A percentile compares a stretch with the other conserved stretches of the same genome.
Evolutionary conservation across 257 asterid genomes (phyloP).

Genomic region (Nicotiana otophora): DNA sequence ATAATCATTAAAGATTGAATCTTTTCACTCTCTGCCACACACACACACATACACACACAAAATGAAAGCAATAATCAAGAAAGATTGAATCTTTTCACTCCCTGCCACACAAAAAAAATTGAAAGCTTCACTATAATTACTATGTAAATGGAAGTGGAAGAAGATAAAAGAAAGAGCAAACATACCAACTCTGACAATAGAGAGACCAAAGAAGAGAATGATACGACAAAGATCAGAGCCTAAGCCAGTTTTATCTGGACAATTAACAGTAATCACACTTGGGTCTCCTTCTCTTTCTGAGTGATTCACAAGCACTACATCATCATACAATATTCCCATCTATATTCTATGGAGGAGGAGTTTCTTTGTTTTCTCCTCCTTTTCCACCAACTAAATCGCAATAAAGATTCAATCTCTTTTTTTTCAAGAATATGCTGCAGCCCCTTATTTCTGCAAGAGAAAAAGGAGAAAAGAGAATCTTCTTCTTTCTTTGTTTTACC

Average conservation of each 20-base stretch:
- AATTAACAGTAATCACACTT: constrained; percentile 71
- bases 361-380: constrained; percentile 1
- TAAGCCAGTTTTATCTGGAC: constrained; percentile 88
- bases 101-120: not conserved
- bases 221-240: constrained; percentile 90
- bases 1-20: not conserved
- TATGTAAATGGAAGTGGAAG: not conserved
- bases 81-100: not conserved
- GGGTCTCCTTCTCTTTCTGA: constrained; percentile 70
- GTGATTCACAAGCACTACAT: constrained; percentile 56
- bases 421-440: too few species aligned
- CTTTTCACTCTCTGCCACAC: not conserved
- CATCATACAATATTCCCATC: constrained; percentile 70
- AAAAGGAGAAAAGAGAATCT: not conserved
- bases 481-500: not conserved
- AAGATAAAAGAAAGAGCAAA: not conserved
- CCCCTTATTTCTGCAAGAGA: not conserved
- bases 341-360: not conserved
- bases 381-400: not conserved
- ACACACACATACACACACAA: not conserved
- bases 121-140: not conserved
- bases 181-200: constrained; percentile 68
- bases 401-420: not conserved
- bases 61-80: not conserved
- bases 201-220: constrained; percentile 77